A percentile compares a stretch with the other conserved stretches of the same genome.
Conservation (phyloP, 805 yeast species). For the Ogataea nonfermentans region DNA sequence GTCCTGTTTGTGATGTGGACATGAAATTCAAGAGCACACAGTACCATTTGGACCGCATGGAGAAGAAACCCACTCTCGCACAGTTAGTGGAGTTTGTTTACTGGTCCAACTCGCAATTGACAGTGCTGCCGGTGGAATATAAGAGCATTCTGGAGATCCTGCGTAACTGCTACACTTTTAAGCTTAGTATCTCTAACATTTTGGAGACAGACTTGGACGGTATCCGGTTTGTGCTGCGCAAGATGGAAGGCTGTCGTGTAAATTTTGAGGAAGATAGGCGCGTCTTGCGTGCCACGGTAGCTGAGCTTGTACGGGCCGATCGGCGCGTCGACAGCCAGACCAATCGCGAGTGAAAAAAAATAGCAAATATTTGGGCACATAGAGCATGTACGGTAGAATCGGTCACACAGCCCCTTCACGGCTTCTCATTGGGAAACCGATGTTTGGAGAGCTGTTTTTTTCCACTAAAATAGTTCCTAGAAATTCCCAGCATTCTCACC, state of each 20-base stretch:
- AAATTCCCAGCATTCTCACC: conserved; percentile 1
- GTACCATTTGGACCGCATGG: conserved; percentile 12
- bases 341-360: conserved; percentile 7
- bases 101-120: conserved; percentile 15
- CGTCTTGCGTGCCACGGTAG: conserved; percentile 32
- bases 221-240: conserved; percentile 43
- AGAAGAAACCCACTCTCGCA: conserved; percentile 14
- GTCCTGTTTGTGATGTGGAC: conserved; percentile 52
- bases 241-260: conserved; percentile 45
- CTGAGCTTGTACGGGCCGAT: conserved; percentile 16
- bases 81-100: conserved; percentile 14
- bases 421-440: not conserved
- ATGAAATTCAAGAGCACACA: conserved; percentile 20
- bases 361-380: conserved; percentile 4
- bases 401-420: not conserved
- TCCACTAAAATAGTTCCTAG: not conserved
- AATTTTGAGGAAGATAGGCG: conserved; percentile 18
- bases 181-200: conserved; percentile 1
- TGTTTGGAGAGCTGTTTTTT: not conserved
- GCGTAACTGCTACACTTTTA: conserved; percentile 14
- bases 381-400: conserved; percentile 7
- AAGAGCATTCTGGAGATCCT: conserved; percentile 13
- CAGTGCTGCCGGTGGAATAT: conserved; percentile 21
- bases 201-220: conserved; percentile 20
- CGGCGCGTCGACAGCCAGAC: conserved; percentile 9